phyloP scores from a whole-genome alignment of 2,329 filamentous ascomycete species.

The Cordyceps farinosa region DNA sequence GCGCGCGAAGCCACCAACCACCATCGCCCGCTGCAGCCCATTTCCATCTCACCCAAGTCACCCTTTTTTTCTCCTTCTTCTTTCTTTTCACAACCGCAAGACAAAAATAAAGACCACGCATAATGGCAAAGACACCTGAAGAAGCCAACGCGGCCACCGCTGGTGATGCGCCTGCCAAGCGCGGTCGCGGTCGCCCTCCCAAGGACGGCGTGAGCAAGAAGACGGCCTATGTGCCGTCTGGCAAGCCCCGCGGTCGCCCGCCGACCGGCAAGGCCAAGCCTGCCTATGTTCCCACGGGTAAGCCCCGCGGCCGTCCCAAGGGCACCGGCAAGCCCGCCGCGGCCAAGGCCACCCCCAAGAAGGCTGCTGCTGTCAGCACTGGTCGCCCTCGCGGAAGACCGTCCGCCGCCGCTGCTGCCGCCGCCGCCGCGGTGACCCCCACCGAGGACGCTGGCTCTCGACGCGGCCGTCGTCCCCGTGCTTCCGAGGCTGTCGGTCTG shows the following conservation, averaged over 20 bases:
- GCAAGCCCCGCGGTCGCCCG: constrained; percentile 43
- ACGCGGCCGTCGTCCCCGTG: constrained; percentile 6
- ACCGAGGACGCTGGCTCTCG: constrained; percentile 11
- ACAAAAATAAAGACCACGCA: not conserved
- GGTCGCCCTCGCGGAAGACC: constrained; percentile 30
- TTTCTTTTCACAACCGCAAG: too few species aligned
- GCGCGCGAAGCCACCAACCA: constrained; percentile 8
- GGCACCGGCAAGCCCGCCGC: constrained; percentile 33
- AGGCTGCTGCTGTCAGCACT: constrained; percentile 15
- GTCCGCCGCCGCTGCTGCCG: constrained; percentile 26
- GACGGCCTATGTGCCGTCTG: constrained; percentile 32
- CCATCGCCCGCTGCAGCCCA: not conserved
- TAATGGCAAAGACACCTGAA: constrained; percentile 28
- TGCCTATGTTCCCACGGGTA: constrained; percentile 38
- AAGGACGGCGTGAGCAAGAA: constrained; percentile 39
- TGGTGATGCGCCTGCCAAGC: constrained; percentile 25
- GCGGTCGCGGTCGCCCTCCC: constrained; percentile 37
- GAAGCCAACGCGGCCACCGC: constrained; percentile 23
- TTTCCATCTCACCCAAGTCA: not conserved
- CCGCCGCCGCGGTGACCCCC: constrained; percentile 28
- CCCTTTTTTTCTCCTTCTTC: not conserved
- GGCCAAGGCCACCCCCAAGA: constrained; percentile 13
- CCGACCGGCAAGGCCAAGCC: constrained; percentile 30
- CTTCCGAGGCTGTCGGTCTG: not conserved
- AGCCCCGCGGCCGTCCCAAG: constrained; percentile 47